phyloP scores from a whole-genome alignment of 441 rosid species.

The Arabidopsis hybrid region DNA sequence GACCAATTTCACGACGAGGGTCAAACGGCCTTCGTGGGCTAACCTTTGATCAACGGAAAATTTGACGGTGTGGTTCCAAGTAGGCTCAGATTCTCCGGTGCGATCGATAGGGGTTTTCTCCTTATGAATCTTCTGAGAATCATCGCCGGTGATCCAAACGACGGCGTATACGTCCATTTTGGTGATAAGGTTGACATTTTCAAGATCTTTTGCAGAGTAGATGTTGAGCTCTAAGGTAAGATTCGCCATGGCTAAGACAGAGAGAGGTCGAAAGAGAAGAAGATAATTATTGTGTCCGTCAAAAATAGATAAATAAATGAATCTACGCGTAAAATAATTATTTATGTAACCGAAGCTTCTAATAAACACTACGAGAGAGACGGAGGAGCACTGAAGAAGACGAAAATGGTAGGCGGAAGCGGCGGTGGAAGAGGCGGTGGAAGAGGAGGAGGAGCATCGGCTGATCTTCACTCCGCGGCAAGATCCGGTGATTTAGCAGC shows the following conservation, averaged over 20 bases:
- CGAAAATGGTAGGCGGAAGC: slow-evolving; percentile 41
- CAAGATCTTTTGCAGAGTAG: slow-evolving; percentile 62
- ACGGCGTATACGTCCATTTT: slow-evolving; percentile 77
- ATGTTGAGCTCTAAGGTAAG: slow-evolving; percentile 62
- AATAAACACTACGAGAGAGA: no score
- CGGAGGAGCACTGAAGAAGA: slow-evolving; percentile 18
- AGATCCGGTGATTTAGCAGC: slow-evolving; percentile 80
- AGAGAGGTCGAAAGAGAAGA: background rate
- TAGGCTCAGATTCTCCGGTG: slow-evolving; percentile 60
- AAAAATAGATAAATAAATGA: background rate
- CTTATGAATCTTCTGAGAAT: slow-evolving; percentile 48
- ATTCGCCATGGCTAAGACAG: slow-evolving; percentile 37
- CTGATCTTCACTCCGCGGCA: slow-evolving; percentile 78
- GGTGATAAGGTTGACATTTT: slow-evolving; percentile 62
- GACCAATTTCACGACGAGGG: slow-evolving; percentile 60
- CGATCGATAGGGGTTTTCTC: slow-evolving; percentile 54
- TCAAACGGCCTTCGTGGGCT: slow-evolving; percentile 57
- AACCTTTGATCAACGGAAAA: slow-evolving; percentile 56
- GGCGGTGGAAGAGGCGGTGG: no score
- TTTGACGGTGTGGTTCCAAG: slow-evolving; percentile 68
- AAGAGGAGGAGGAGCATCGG: slow-evolving; percentile 47
- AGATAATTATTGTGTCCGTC: slow-evolving; percentile 24
- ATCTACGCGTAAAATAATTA: slow-evolving; percentile 15
- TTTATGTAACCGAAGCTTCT: slow-evolving; percentile 9
- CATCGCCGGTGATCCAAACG: slow-evolving; percentile 61